Base-by-base conservation (phyloP, 2,329 filamentous ascomycete genomes). In the Fusarium verrucosum region DNA sequence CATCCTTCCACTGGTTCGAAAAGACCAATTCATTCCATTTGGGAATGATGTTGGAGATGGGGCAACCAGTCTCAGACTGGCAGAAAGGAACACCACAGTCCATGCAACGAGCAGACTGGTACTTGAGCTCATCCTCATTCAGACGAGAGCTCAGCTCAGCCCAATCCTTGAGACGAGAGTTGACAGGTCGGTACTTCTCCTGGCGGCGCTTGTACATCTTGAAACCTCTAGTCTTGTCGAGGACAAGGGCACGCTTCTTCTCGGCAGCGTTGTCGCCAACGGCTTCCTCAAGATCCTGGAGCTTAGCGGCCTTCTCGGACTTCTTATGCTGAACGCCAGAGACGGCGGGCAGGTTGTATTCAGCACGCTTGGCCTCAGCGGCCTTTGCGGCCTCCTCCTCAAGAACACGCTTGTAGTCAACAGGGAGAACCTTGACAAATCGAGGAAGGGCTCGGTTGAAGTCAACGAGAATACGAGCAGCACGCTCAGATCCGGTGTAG, bases 61-160 rank as follows among this genome's bases (percentile, higher is more conserved):
- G 94, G 76, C 94, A 98, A 44, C 94, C 94, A 65, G 92, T 93
- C 71, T 98, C 94, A 19, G 93, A 97, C 78, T 98, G 94, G 73
- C 94, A 98, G 85, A 98, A 98, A 2, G 94, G 94, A 61, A 98
- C 94, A 87, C 94, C 94, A 62, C 94, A 98, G 81, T 98, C 94
- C 94, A 98, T 98, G 83, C 94, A 98, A 67, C 94, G 92, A 61
- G 94, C 94, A 42, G 93, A 90, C 79, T 98, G 94, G 75, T 96
- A 97, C 82, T 97, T 97, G 66, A 97, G 87, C 80, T 97, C 93
- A 70, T 97, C 94, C 78, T 97, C 93, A 67, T 92, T 92, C 44
- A 98, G 85, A 57, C 94, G 91, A 72, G 87, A 87, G 58, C 90
- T 95, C 42, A 98, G 85, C 80, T 98, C 94, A 36, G 90, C 91